These are phyloP conservation scores for Bruguiera gymnorhiza DNA, from an alignment of 345 rosid genomes.

Conservation along the genomic window DNA sequence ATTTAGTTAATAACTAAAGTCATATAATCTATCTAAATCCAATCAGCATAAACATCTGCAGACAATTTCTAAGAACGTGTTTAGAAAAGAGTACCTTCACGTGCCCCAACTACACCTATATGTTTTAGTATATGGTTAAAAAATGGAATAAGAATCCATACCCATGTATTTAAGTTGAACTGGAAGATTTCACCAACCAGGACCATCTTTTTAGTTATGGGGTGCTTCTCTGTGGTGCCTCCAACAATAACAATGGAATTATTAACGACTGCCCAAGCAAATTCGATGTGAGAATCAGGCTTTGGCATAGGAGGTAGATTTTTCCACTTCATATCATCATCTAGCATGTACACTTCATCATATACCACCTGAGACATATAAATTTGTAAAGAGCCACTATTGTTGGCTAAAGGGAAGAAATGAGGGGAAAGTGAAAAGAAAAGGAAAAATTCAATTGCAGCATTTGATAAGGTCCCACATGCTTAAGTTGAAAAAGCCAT, in stretches of 20 bases:
- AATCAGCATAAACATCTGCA: too few relatives aligned
- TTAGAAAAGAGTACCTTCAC: too few relatives aligned
- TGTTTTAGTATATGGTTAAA: neutral
- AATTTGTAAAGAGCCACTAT: neutral
- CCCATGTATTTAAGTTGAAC: slow-evolving; percentile 73
- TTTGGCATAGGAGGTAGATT: slow-evolving; percentile 75
- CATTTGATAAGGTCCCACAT: too few relatives aligned
- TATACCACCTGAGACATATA: slow-evolving; percentile 67
- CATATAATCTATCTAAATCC: neutral
- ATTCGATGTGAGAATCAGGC: slow-evolving; percentile 91
- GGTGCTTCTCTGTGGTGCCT: slow-evolving; percentile 97
- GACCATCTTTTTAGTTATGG: slow-evolving; percentile 84
- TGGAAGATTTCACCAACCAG: slow-evolving; percentile 79
- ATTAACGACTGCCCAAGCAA: slow-evolving; percentile 91
- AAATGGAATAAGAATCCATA: slow-evolving; percentile 23
- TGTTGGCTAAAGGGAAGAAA: neutral
- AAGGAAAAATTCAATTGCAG: too few relatives aligned
- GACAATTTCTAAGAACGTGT: neutral
- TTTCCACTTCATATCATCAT: slow-evolving; percentile 89
- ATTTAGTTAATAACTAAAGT: neutral
- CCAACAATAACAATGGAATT: slow-evolving; percentile 79
- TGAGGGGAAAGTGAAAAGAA: neutral
- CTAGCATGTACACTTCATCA: slow-evolving; percentile 83
- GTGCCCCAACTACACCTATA: neutral
- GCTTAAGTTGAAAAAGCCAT: too few relatives aligned